Evolutionary conservation across 164 flowering plant species (phyloP).

Genomic region (Vitis rupestris): DNA sequence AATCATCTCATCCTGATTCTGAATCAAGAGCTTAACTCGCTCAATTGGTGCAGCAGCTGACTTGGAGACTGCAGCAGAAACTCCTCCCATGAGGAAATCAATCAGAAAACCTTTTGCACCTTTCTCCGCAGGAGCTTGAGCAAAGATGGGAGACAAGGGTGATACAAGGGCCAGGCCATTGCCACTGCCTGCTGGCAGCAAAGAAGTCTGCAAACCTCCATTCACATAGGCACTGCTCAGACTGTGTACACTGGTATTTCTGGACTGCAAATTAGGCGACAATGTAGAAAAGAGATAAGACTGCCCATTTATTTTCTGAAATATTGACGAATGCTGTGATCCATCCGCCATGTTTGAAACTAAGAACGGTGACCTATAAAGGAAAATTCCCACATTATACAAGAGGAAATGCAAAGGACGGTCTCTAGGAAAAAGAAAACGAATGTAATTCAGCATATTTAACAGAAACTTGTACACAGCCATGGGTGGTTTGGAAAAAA

Average conservation of each 20-base stretch:
- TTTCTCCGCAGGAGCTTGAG: conserved; percentile 45
- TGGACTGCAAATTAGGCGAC: conserved; percentile 37
- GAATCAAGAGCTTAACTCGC: conserved; percentile 42
- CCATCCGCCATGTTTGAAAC: conserved; percentile 56
- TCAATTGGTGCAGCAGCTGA: conserved; percentile 55
- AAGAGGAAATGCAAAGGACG: neutral
- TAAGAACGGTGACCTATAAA: conserved; percentile 36
- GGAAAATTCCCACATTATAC: neutral
- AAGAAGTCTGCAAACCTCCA: conserved; percentile 32
- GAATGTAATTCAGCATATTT: too few species aligned
- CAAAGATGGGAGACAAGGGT: conserved; percentile 25
- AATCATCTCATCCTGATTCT: conserved; percentile 52
- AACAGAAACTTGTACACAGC: too few species aligned
- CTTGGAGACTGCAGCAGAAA: conserved; percentile 56
- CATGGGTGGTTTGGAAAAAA: too few species aligned
- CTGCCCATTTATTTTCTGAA: conserved; percentile 43
- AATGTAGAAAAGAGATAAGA: conserved; percentile 45
- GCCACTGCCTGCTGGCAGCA: conserved; percentile 22
- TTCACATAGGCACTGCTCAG: conserved; percentile 27
- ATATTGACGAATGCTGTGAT: conserved; percentile 42
- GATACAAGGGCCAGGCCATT: conserved; percentile 25
- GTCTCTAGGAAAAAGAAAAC: too few species aligned
- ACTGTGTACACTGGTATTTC: conserved; percentile 26
- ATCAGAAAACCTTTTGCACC: conserved; percentile 23
- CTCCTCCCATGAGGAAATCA: conserved; percentile 58